Conservation (phyloP, 2,329 filamentous ascomycete species). For the Fusarium tanahbumbuense region DNA sequence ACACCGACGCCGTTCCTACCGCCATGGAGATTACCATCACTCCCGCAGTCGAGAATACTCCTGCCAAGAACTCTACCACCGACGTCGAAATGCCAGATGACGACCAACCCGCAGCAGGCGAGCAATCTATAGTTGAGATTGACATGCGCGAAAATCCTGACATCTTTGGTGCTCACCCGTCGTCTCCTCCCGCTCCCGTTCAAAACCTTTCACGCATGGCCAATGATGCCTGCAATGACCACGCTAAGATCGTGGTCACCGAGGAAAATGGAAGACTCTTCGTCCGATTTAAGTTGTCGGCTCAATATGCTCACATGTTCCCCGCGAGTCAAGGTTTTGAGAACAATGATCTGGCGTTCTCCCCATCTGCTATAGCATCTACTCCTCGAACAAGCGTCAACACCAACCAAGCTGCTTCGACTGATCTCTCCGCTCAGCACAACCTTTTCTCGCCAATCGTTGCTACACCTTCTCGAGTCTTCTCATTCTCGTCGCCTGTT, state of each 20-base stretch:
- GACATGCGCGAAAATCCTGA: constrained; percentile 52
- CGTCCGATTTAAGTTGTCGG: constrained; percentile 55
- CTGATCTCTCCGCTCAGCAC: not conserved
- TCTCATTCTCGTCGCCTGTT: not conserved
- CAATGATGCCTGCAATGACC: constrained; percentile 42
- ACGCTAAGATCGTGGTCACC: constrained; percentile 49
- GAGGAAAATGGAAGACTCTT: constrained; percentile 49
- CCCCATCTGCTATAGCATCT: constrained; percentile 41
- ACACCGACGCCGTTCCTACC: not conserved
- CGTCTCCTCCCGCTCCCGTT: constrained; percentile 36
- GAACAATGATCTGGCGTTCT: constrained; percentile 41
- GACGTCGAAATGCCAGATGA: not conserved
- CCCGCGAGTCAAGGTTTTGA: constrained; percentile 47
- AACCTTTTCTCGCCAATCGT: not conserved
- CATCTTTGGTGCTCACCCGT: constrained; percentile 48
- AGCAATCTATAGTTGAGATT: constrained; percentile 48
- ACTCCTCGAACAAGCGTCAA: constrained; percentile 41
- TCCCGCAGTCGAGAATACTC: not conserved
- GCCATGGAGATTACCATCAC: not conserved
- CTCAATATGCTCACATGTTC: constrained; percentile 48
- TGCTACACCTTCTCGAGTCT: not conserved
- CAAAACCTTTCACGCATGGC: constrained; percentile 47
- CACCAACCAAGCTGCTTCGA: not conserved
- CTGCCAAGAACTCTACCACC: not conserved
- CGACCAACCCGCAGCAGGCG: constrained; percentile 7